A percentile compares a stretch with the other conserved stretches of the same genome.
These are phyloP conservation scores for Apiotrichum mycotoxinovorans DNA, from an alignment of 1,284 basidiomycete species.

Conservation along the genomic window DNA sequence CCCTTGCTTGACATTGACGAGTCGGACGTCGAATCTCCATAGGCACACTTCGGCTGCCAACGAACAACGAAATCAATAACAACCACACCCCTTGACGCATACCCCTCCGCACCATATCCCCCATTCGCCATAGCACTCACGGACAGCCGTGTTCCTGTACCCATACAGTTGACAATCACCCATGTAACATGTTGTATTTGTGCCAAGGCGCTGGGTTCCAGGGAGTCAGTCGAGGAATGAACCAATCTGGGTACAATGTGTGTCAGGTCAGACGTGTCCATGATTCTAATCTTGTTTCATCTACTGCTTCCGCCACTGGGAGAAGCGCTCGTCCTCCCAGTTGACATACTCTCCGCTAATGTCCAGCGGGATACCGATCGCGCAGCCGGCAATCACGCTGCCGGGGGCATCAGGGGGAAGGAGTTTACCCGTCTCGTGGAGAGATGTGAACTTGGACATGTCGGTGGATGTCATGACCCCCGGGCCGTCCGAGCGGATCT, in stretches of 20 bases:
- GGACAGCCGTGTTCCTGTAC: too few species aligned
- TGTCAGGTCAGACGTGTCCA: too few species aligned
- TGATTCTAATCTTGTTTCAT: not conserved
- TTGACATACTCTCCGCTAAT: conserved; percentile 53
- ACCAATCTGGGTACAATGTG: too few species aligned
- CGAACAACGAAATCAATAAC: not conserved
- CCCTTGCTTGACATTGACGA: not conserved
- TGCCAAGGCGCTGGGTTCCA: too few species aligned
- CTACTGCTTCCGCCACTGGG: conserved; percentile 14
- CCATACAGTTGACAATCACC: too few species aligned
- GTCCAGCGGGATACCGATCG: conserved; percentile 41
- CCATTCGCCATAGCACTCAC: too few species aligned
- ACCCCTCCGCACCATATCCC: too few species aligned
- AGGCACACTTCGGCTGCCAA: not conserved
- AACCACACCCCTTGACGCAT: not conserved
- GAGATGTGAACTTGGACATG: conserved; percentile 48
- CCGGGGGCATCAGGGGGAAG: conserved; percentile 52
- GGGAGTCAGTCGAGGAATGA: too few species aligned
- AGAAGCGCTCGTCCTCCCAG: conserved; percentile 50
- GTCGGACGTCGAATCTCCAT: not conserved
- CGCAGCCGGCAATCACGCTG: conserved; percentile 53
- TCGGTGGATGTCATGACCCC: conserved; percentile 47
- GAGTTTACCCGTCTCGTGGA: conserved; percentile 52
- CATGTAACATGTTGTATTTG: too few species aligned
- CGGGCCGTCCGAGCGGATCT: conserved; percentile 40